phyloP scores from a whole-genome alignment of 2,329 filamentous ascomycete genomes.

The Fusarium sp. region DNA sequence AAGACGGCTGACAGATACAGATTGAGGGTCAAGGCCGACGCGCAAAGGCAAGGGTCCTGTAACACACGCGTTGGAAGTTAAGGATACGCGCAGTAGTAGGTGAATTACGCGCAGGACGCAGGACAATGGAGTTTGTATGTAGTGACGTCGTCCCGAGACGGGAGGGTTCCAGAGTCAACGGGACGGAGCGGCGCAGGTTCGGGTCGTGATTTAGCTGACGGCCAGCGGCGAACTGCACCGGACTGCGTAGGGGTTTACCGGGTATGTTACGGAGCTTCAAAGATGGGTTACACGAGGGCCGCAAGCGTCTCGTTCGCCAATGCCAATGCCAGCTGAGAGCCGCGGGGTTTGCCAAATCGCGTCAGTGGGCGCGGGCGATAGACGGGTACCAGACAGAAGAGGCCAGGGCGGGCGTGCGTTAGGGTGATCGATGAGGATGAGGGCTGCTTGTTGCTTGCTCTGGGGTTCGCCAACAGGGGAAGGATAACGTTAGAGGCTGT shows the following conservation, averaged over 20 bases:
- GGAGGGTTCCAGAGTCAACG: slow-evolving; percentile 36
- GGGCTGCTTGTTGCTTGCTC: slow-evolving; percentile 16
- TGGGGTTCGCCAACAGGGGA: slow-evolving; percentile 32
- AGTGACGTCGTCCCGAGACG: slow-evolving; percentile 28
- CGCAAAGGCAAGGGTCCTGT: slow-evolving; percentile 20
- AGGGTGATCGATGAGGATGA: slow-evolving; percentile 9
- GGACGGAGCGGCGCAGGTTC: slow-evolving; percentile 40
- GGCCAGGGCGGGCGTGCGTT: slow-evolving; percentile 24
- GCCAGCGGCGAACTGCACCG: slow-evolving; percentile 24
- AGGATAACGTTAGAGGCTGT: slow-evolving; percentile 18
- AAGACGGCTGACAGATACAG: slow-evolving; percentile 28
- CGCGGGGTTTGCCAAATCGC: slow-evolving; percentile 39
- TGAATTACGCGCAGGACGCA: slow-evolving; percentile 32
- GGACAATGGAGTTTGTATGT: slow-evolving; percentile 13
- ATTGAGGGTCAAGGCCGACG: slow-evolving; percentile 31
- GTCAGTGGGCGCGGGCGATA: slow-evolving; percentile 35
- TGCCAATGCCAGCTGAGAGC: slow-evolving; percentile 23
- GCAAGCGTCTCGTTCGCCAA: slow-evolving; percentile 45
- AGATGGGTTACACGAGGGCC: slow-evolving; percentile 40
- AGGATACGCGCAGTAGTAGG: slow-evolving; percentile 36
- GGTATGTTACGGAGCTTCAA: slow-evolving; percentile 34
- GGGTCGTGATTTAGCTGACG: slow-evolving; percentile 28
- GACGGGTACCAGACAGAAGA: slow-evolving; percentile 1
- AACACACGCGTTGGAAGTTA: slow-evolving; percentile 32
- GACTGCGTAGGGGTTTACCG: slow-evolving; percentile 30